phyloP scores from a whole-genome alignment of 768 basidiomycete species.

The Rickenella mellea region DNA sequence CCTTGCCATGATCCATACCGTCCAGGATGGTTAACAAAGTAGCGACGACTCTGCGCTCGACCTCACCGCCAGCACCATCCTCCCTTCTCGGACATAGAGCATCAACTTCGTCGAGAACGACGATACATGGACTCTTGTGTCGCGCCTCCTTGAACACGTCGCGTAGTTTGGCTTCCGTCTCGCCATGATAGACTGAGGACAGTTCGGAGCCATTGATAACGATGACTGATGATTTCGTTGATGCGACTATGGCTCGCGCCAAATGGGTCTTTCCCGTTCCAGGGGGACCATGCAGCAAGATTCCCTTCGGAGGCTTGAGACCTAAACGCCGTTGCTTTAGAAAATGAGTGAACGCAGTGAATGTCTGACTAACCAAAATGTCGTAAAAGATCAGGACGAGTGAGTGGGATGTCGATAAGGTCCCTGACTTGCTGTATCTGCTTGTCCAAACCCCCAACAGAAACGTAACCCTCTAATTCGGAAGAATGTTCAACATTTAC shows the following conservation, averaged over 20 bases:
- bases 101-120: conserved; percentile 94
- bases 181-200: conserved; percentile 92
- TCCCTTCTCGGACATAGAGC: conserved; percentile 88
- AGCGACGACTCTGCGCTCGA: conserved; percentile 93
- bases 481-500: conserved; percentile 36
- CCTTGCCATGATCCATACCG: conserved; percentile 48
- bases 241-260: conserved; percentile 86
- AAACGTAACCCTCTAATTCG: conserved; percentile 54
- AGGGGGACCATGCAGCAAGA: conserved; percentile 90
- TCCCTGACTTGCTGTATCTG: conserved; percentile 83
- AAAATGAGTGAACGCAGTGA: background rate
- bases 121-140: conserved; percentile 77
- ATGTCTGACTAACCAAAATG: conserved; percentile 49
- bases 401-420: conserved; percentile 79
- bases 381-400: conserved; percentile 69
- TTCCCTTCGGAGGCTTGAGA: conserved; percentile 92
- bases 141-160: conserved; percentile 85
- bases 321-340: conserved; percentile 28
- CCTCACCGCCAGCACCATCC: conserved; percentile 86
- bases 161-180: conserved; percentile 86
- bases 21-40: conserved; percentile 92
- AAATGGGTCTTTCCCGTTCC: conserved; percentile 98
- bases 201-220: conserved; percentile 94
- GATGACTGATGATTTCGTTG: conserved; percentile 80
- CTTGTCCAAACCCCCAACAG: conserved; percentile 80